Evolutionary conservation across 352 stramenopile species (phyloP).

Genomic region (Blastocystis hominis): DNA sequence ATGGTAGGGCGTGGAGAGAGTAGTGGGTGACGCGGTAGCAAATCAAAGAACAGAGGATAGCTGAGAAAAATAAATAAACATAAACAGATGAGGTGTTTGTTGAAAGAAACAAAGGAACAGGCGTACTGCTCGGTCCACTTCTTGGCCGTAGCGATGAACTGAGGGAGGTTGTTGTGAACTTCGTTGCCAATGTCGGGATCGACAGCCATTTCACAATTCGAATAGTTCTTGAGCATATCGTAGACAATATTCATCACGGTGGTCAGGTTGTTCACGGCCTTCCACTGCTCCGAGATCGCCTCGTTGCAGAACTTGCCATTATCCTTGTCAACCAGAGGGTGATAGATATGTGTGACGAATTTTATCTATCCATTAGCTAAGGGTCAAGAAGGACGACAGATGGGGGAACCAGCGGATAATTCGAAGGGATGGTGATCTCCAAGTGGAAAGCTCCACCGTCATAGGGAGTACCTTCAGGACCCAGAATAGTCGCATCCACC

Average conservation of each 20-base stretch:
- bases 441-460: conserved; percentile 56
- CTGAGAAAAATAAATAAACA: background rate
- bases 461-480: conserved; percentile 52
- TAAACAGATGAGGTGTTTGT: background rate
- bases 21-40: background rate
- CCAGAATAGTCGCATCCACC: conserved; percentile 26
- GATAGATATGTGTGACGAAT: conserved; percentile 58
- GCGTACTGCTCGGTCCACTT: conserved; percentile 57
- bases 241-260: conserved; percentile 51
- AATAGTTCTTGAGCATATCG: conserved; percentile 55
- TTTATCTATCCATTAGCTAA: background rate
- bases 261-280: conserved; percentile 36
- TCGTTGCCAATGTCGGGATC: conserved; percentile 52
- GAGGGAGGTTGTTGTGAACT: conserved; percentile 16
- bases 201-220: conserved; percentile 43
- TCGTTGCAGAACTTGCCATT: conserved; percentile 55
- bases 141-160: conserved; percentile 33
- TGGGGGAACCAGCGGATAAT: conserved; percentile 51
- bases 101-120: conserved; percentile 15
- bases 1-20: background rate
- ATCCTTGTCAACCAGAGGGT: conserved; percentile 54
- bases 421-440: conserved; percentile 47
- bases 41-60: conserved; percentile 9
- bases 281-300: conserved; percentile 49
- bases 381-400: background rate